Conservation (phyloP, 805 yeast species). For the Saccharomycopsis guyanensis region DNA sequence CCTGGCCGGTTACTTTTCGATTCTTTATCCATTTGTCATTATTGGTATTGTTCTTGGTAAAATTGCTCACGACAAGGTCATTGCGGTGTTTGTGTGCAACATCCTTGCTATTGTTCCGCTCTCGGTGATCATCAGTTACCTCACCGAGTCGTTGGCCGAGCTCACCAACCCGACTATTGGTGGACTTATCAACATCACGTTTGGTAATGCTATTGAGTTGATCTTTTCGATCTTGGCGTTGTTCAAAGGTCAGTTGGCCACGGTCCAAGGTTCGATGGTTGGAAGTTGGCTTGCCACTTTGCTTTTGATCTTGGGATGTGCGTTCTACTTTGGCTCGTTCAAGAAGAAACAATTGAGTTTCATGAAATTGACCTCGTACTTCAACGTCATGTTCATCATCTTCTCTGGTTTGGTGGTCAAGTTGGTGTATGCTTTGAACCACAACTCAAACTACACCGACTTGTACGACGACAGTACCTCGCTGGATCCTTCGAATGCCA, state of each 20-base stretch:
- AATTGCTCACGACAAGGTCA: neutral
- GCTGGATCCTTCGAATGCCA: conserved; percentile 21
- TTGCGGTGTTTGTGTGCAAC: conserved; percentile 16
- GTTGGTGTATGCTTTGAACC: conserved; percentile 12
- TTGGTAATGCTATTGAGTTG: conserved; percentile 21
- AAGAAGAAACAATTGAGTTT: conserved; percentile 16
- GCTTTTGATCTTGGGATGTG: conserved; percentile 19
- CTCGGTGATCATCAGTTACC: conserved; percentile 15
- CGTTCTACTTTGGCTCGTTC: conserved; percentile 16
- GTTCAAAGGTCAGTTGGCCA: conserved; percentile 14
- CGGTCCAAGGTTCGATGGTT: conserved; percentile 21
- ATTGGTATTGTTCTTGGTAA: conserved; percentile 19
- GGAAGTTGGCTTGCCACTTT: conserved; percentile 19
- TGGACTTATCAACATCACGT: conserved; percentile 18
- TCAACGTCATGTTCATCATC: conserved; percentile 16
- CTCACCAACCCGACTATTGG: conserved; percentile 20
- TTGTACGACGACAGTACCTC: conserved; percentile 10
- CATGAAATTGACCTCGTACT: conserved; percentile 11
- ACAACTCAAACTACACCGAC: conserved; percentile 14
- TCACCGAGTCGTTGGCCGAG: conserved; percentile 18
- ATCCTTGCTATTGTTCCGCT: conserved; percentile 20
- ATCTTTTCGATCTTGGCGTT: conserved; percentile 18
- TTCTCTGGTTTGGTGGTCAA: conserved; percentile 16
- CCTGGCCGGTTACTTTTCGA: conserved; percentile 13
- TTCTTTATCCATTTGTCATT: conserved; percentile 18